phyloP scores from a whole-genome alignment of 345 rosid genomes.

The Aegle marmelos region DNA sequence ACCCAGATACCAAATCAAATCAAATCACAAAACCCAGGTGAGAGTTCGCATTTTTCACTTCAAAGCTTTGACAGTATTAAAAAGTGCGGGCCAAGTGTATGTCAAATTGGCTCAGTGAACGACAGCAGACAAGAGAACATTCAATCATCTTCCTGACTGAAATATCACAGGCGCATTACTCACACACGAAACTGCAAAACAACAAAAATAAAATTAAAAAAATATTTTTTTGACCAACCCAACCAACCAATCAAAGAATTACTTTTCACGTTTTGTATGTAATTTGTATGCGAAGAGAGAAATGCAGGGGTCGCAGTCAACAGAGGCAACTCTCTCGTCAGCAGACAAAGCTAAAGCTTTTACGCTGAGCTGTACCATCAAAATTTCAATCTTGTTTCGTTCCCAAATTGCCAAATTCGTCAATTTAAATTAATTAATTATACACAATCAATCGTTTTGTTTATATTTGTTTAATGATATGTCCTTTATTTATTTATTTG shows the following conservation, averaged over 20 bases:
- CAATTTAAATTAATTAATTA: neutral
- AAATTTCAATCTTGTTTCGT: neutral
- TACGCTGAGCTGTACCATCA: neutral
- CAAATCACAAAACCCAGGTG: conserved; percentile 9
- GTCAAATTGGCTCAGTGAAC: conserved; percentile 15
- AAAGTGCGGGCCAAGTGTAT: conserved; percentile 3
- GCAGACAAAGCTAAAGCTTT: neutral
- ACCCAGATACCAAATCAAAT: conserved; percentile 13
- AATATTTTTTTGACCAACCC: neutral
- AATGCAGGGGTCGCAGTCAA: conserved; percentile 17
- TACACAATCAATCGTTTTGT: neutral
- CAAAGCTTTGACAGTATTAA: neutral
- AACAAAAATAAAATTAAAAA: neutral
- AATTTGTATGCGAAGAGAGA: neutral
- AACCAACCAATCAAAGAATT: neutral
- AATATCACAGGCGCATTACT: conserved; percentile 3
- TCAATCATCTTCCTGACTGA: conserved; percentile 1
- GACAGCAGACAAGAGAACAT: conserved; percentile 5
- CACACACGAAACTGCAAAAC: conserved; percentile 1
- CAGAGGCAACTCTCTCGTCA: conserved; percentile 15
- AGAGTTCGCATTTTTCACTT: neutral
- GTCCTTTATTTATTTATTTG: too few relatives aligned
- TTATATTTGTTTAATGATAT: too few relatives aligned
- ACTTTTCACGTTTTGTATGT: neutral
- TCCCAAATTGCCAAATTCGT: neutral